These are phyloP conservation scores for Cronartium quercuum DNA, from an alignment of 1,284 basidiomycete genomes.

Conservation along the genomic window DNA sequence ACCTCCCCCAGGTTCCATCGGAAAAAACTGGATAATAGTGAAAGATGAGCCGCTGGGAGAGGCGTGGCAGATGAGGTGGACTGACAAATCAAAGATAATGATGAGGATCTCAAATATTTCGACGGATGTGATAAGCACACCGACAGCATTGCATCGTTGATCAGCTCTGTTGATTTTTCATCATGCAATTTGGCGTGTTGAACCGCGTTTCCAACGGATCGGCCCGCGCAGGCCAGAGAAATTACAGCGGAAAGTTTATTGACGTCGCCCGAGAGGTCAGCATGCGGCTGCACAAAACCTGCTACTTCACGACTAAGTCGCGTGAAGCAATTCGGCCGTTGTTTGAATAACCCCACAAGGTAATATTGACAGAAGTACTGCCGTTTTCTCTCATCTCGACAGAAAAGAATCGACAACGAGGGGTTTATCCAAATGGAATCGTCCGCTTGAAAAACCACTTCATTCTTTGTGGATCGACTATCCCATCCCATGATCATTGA, in stretches of 20 bases:
- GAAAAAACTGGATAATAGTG: constrained; percentile 17
- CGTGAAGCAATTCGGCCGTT: constrained; percentile 2
- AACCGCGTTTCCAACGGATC: background rate
- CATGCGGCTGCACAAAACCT: background rate
- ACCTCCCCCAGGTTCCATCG: constrained; percentile 18
- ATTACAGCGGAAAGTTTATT: constrained; percentile 14
- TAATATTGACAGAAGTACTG: constrained; percentile 36
- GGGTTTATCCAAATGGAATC: constrained; percentile 11
- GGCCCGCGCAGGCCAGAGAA: constrained; percentile 13
- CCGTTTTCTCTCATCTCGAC: constrained; percentile 18
- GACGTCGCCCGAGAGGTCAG: background rate
- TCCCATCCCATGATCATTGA: constrained; percentile 14
- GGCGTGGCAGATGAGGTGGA: background rate
- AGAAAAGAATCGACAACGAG: constrained; percentile 14
- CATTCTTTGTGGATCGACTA: background rate
- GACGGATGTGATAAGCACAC: constrained; percentile 23
- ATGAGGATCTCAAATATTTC: constrained; percentile 6
- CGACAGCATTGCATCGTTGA: constrained; percentile 2
- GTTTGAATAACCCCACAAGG: constrained; percentile 26
- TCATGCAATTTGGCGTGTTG: background rate
- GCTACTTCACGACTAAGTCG: constrained; percentile 1
- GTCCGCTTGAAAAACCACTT: background rate
- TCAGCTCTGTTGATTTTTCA: background rate
- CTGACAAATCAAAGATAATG: constrained; percentile 27
- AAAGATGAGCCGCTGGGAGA: constrained; percentile 4